Evolutionary conservation across 1,139 yeast genomes (phyloP).

Genomic region (Casaregolazyma lundiana): DNA sequence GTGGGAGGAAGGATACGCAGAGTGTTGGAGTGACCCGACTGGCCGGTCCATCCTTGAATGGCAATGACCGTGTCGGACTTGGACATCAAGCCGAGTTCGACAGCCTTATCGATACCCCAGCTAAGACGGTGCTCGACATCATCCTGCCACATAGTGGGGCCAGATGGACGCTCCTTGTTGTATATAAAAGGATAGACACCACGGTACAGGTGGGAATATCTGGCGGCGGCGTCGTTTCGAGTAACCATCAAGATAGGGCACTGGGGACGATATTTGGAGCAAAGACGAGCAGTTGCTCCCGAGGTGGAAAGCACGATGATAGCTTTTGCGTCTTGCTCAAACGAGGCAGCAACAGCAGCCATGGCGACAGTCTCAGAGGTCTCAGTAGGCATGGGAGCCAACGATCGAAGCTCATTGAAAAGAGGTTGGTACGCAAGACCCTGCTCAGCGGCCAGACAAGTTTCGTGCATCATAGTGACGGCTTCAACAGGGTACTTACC

Average conservation of each 20-base stretch:
- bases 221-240: conserved; percentile 87
- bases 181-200: conserved; percentile 98
- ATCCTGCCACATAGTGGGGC: conserved; percentile 74
- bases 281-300: conserved; percentile 92
- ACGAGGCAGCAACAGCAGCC: conserved; percentile 93
- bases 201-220: conserved; percentile 93
- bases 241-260: conserved; percentile 98
- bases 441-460: conserved; percentile 93
- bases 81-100: conserved; percentile 75
- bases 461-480: conserved; percentile 98
- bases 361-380: conserved; percentile 97
- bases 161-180: conserved; percentile 55
- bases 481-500: conserved; percentile 98
- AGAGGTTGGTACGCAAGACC: conserved; percentile 87
- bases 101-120: conserved; percentile 91
- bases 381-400: conserved; percentile 84
- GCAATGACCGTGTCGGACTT: conserved; percentile 90
- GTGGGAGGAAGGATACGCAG: conserved; percentile 51
- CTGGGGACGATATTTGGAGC: conserved; percentile 95
- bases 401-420: conserved; percentile 83
- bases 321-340: conserved; percentile 96
- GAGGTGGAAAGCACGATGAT: conserved; percentile 93
- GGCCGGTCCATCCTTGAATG: conserved; percentile 98
- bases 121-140: conserved; percentile 94
- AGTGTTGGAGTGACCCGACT: conserved; percentile 98